phyloP scores from a whole-genome alignment of 75 land plant genomes.

The Chamaecyparis obtusa region DNA sequence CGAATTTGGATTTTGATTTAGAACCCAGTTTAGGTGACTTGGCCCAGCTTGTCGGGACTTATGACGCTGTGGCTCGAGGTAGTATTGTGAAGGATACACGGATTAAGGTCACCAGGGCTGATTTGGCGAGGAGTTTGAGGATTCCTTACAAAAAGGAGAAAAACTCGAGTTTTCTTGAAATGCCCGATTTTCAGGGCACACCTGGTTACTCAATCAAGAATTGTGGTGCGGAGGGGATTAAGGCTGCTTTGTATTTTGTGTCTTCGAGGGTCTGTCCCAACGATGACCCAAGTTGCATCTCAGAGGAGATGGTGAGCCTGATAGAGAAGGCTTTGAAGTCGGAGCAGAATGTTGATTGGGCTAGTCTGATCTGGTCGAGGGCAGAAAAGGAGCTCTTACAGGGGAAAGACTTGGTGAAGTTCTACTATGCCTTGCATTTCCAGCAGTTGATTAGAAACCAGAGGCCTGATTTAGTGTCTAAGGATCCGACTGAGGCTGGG shows the following conservation, averaged over 20 bases:
- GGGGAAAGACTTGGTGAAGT: conserved; percentile 21
- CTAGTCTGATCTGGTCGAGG: conserved; percentile 51
- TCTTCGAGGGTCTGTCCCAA: conserved; percentile 36
- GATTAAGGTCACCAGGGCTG: conserved; percentile 41
- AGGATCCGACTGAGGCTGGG: not conserved
- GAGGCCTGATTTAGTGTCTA: conserved; percentile 24
- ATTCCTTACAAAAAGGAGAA: conserved; percentile 39
- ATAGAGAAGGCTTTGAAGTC: conserved; percentile 32
- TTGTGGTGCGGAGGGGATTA: conserved; percentile 13
- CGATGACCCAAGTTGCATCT: conserved; percentile 48
- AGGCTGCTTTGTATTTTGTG: conserved; percentile 32
- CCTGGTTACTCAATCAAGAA: conserved; percentile 7
- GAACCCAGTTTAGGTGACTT: conserved; percentile 34
- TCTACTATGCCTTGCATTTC: conserved; percentile 62
- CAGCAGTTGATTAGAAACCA: conserved; percentile 45
- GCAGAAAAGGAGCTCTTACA: conserved; percentile 52
- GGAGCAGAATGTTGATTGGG: conserved; percentile 55
- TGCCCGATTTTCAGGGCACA: not conserved
- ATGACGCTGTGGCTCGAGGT: conserved; percentile 1
- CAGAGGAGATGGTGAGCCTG: conserved; percentile 34
- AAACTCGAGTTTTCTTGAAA: not conserved
- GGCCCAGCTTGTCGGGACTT: conserved; percentile 34
- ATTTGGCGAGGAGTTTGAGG: conserved; percentile 43
- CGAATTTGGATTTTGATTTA: conserved; percentile 33
- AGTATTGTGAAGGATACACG: conserved; percentile 30